Evolutionary conservation across 768 basidiomycete genomes (phyloP).

Genomic region (Mycena vulgaris): DNA sequence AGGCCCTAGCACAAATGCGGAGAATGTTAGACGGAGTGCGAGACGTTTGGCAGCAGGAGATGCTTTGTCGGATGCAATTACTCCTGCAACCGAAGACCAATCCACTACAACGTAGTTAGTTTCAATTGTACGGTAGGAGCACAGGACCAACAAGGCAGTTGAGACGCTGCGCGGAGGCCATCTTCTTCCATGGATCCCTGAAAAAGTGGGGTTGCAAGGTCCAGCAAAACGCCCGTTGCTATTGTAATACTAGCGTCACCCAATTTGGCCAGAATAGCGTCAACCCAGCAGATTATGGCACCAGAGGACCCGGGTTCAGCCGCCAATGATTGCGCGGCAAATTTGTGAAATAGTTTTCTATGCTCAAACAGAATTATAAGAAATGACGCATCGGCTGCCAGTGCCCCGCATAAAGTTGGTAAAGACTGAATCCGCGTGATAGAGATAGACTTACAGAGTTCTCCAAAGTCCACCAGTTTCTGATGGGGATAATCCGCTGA

Average conservation of each 20-base stretch:
- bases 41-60: constrained; percentile 77
- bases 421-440: not conserved
- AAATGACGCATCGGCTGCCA: constrained; percentile 51
- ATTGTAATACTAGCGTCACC: constrained; percentile 54
- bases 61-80: constrained; percentile 62
- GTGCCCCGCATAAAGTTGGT: not conserved
- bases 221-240: constrained; percentile 43
- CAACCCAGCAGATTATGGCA: constrained; percentile 75
- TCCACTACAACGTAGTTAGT: constrained; percentile 55
- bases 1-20: constrained; percentile 67
- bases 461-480: constrained; percentile 18
- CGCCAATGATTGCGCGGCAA: constrained; percentile 54
- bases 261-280: constrained; percentile 70
- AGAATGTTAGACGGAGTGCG: constrained; percentile 69
- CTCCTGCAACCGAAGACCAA: constrained; percentile 64
- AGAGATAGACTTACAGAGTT: constrained; percentile 36
- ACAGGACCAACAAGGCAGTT: constrained; percentile 71
- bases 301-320: constrained; percentile 41
- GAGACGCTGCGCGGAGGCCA: constrained; percentile 70
- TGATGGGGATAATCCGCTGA: constrained; percentile 17
- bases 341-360: constrained; percentile 62
- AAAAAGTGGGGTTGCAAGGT: constrained; percentile 18
- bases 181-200: constrained; percentile 59
- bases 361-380: constrained; percentile 64
- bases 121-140: constrained; percentile 3